Evolutionary conservation across 2,329 filamentous ascomycete species (phyloP), one percentile per base, ranked within the genome.

Genomic region (Colletotrichum nymphaeae): DNA sequence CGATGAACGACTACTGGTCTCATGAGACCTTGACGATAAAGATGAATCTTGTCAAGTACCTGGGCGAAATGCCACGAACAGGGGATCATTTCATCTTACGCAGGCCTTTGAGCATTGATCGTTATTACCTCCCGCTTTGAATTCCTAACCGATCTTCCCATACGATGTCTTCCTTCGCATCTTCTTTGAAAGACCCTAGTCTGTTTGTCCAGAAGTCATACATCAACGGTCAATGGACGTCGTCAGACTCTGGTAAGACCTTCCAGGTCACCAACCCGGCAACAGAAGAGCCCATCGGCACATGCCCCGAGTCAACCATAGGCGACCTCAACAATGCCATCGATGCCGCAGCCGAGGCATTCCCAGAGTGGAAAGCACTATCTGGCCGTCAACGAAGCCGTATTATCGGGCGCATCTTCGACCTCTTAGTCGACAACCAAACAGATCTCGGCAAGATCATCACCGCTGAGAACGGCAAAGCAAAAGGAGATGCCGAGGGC

Each of bases 381-480:
- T 89, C 89, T 5, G 89, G 88, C 19, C 87, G 90, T 32, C 86
- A 92, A 79, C 85, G 91, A 30, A 83, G 88, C 7, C 85, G 87
- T 68, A 83, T 92, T 76, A 83, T 93, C 62, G 83, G 89, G 46
- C 89, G 88, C 77, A 92, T 89, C 89, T 89, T 89, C 78, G 86
- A 92, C 62, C 83, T 93, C 71, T 88, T 93, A 80, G 79, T 89
- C 55, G 90, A 91, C 52, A 91, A 93, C 76, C 84, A 85, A 16
- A 65, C 89, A 24, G 92, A 93, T 77, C 81, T 93, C 22, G 91
- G 90, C 1, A 90, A 84, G 72, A 83, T 93, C 67, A 91, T 93
- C 77, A 93, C 90, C 32, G 90, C 89, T 86, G 92, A 93, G 82
- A 93, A 93, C 72, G 92, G 91, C 53, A 93, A 93, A 83, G 89